phyloP scores from a whole-genome alignment of 2,329 filamentous ascomycete species.

The Magnaporthiopsis poae region DNA sequence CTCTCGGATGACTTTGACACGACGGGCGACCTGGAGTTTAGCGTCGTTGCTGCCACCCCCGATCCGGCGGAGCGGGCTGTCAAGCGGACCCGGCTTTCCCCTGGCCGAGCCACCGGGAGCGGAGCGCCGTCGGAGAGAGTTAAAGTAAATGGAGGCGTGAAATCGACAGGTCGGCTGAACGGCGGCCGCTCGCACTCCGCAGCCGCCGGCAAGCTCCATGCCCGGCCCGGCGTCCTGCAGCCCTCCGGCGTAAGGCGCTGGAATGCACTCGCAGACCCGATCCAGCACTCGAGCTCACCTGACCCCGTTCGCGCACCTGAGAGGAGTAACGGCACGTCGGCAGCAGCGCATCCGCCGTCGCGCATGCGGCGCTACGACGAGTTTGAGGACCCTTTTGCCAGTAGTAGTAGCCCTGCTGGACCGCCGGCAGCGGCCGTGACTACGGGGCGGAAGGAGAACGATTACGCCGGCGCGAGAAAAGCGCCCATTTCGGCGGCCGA shows the following conservation, averaged over 20 bases:
- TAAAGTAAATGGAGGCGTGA: too few species aligned
- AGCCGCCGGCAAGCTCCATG: conserved; percentile 2
- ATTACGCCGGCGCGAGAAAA: conserved; percentile 9
- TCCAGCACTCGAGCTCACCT: conserved; percentile 29
- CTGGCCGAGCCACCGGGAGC: not conserved
- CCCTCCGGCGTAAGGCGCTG: conserved; percentile 13
- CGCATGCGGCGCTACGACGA: not conserved
- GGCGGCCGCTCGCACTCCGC: not conserved
- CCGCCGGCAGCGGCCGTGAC: too few species aligned
- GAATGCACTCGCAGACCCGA: conserved; percentile 15
- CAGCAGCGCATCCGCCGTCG: not conserved
- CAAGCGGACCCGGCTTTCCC: conserved; percentile 22
- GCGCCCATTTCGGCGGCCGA: not conserved
- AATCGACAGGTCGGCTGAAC: too few species aligned
- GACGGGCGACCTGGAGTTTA: conserved; percentile 27
- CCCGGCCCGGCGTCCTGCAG: conserved; percentile 6
- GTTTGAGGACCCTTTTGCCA: conserved; percentile 18
- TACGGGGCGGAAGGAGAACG: too few species aligned
- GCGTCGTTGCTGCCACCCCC: conserved; percentile 10
- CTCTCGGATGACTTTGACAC: conserved; percentile 33
- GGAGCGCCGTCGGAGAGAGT: too few species aligned
- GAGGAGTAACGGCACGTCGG: not conserved
- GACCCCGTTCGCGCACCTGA: conserved; percentile 6
- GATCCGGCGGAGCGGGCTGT: conserved; percentile 15
- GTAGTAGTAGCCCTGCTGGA: conserved; percentile 1